Conservation (phyloP, 345 rosid genomes). For the Melaleuca quinquenervia region DNA sequence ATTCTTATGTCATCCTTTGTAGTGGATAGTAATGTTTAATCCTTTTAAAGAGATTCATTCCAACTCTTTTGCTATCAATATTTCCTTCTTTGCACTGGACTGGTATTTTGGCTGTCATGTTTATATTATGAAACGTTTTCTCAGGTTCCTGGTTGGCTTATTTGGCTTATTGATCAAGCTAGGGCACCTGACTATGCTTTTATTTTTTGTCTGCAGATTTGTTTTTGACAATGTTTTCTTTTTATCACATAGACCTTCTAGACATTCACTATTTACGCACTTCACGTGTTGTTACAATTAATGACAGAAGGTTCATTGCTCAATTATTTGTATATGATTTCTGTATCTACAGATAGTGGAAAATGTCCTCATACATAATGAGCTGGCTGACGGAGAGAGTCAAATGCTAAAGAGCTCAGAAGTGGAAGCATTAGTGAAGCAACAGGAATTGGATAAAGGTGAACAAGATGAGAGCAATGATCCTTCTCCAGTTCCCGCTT, state of each 20-base stretch:
- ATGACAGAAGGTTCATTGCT: neutral
- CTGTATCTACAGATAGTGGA: slow-evolving; percentile 40
- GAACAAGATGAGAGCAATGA: slow-evolving; percentile 47
- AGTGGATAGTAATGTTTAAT: neutral
- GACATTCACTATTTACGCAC: neutral
- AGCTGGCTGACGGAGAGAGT: slow-evolving; percentile 41
- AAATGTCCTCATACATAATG: slow-evolving; percentile 36
- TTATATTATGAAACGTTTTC: neutral
- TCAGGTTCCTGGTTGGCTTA: neutral
- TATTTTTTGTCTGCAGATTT: neutral
- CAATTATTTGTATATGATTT: neutral
- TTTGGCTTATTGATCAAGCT: neutral
- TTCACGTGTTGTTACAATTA: neutral
- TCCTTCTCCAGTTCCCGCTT: slow-evolving; percentile 19
- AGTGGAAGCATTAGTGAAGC: slow-evolving; percentile 15
- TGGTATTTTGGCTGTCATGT: neutral
- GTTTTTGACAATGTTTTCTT: neutral
- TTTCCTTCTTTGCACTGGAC: neutral
- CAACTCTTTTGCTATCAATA: neutral
- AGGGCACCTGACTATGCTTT: neutral
- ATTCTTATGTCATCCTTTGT: neutral
- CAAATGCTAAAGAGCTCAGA: slow-evolving; percentile 19
- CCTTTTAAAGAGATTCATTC: neutral
- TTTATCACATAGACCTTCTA: neutral
- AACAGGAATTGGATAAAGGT: slow-evolving; percentile 24